phyloP scores from a whole-genome alignment of 202 grass and related monocot genomes.

The Setaria italica region DNA sequence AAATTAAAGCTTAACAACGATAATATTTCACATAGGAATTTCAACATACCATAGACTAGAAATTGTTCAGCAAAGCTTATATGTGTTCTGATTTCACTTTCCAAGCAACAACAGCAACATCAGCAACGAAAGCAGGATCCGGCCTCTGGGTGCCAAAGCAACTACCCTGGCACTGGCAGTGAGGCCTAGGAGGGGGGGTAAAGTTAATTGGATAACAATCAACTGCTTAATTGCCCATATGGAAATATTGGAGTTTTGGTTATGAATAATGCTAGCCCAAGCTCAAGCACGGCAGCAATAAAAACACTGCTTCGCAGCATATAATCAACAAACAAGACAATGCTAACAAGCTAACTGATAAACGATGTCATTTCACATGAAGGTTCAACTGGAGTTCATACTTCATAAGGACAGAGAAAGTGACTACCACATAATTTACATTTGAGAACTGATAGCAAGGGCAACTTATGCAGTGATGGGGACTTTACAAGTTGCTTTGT shows the following conservation, averaged over 20 bases:
- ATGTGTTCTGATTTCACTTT: no score
- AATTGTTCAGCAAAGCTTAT: no score
- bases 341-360: not conserved
- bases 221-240: not conserved
- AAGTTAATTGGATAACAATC: not conserved
- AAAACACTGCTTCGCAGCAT: not conserved
- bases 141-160: no score
- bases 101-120: no score
- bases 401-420: conserved; percentile 30
- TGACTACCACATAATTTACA: conserved; percentile 49
- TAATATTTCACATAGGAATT: no score
- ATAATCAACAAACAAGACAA: not conserved
- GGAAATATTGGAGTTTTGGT: not conserved
- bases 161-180: not conserved
- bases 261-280: not conserved
- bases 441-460: conserved; percentile 29
- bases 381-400: conserved; percentile 29
- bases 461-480: conserved; percentile 41
- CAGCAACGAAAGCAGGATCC: no score
- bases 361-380: conserved; percentile 28
- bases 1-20: no score
- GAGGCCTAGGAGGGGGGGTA: not conserved
- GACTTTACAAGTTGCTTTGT: conserved; percentile 87
- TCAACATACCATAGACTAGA: no score
- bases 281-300: not conserved